Evolutionary conservation across 768 basidiomycete species (phyloP), one percentile per base, ranked within the genome.

Genomic region (Termitomyces sp.): DNA sequence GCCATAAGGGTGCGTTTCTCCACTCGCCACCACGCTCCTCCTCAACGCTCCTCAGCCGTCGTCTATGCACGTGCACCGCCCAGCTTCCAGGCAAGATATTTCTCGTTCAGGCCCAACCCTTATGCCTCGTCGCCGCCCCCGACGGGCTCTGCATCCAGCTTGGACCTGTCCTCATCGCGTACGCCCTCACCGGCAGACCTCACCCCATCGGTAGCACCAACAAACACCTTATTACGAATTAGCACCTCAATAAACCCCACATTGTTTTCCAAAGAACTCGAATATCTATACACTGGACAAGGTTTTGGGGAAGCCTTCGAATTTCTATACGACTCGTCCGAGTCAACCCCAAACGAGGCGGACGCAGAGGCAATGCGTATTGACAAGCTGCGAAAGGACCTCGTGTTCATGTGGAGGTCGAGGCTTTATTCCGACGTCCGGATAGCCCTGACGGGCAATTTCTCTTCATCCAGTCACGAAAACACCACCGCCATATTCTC

Each of bases 321-420:
- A 64, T 94, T 91, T 69, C 82, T 93, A 5, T 93, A 92, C 66
- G 93, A 95, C 65, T 84, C 75, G 30, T 79, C 65, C 75, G 71
- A 84, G 79, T 63, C 81, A 68, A 60, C 78, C 79, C 58, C 72
- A 80, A 80, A 88, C 52, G 66, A 67, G 51, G 66, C 66, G 35
- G 75, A 79, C 55, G 70, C 74, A 0, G 76, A 77, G 58, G 79
- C 82, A 46, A 75, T 82, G 48, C 77, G 92, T 14, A 75, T 91
- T 43, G 92, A 93, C 71, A 92, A 94, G 74, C 83, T 97, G 10
- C 85, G 93, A 61, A 93, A 93, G 72, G 96, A 98, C 68, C 80
- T 97, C 32, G 91, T 95, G 26, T 97, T 89, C 77, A 96, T 95
- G 93, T 98, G 95, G 96, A 78, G 96, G 35, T 91, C 90, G 13